These are phyloP conservation scores for Ustilago xerochloae DNA, from an alignment of 1,284 basidiomycete genomes.

Conservation along the genomic window DNA sequence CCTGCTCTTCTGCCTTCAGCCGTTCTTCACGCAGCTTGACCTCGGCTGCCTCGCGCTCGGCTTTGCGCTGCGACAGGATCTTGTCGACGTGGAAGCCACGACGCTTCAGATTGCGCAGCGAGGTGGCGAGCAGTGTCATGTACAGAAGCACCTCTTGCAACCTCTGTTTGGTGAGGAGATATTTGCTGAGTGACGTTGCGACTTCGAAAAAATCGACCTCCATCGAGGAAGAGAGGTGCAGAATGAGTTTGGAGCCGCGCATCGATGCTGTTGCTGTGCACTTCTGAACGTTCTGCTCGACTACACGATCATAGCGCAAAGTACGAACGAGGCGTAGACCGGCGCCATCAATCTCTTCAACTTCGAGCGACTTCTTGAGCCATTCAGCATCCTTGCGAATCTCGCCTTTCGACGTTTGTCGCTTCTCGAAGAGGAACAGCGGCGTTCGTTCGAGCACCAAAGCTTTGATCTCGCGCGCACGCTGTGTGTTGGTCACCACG, in stretches of 20 bases:
- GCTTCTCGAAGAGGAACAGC: constrained; percentile 89
- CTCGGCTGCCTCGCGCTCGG: constrained; percentile 76
- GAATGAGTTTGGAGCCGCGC: constrained; percentile 74
- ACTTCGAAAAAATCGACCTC: constrained; percentile 88
- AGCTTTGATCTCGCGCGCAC: constrained; percentile 55
- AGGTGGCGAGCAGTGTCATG: constrained; percentile 91
- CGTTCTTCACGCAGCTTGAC: constrained; percentile 60
- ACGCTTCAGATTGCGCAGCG: constrained; percentile 82
- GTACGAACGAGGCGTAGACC: constrained; percentile 61
- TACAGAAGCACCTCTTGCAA: constrained; percentile 75
- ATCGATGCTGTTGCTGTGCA: constrained; percentile 59
- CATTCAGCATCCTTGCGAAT: constrained; percentile 77
- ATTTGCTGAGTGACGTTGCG: constrained; percentile 60
- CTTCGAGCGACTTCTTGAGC: constrained; percentile 77
- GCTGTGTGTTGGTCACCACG: constrained; percentile 59
- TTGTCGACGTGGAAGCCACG: constrained; percentile 85
- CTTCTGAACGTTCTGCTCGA: constrained; percentile 58
- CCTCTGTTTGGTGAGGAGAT: constrained; percentile 61
- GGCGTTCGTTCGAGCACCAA: constrained; percentile 87
- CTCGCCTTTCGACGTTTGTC: constrained; percentile 74
- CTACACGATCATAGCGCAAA: constrained; percentile 48
- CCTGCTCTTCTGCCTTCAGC: constrained; percentile 57
- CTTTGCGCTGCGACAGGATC: constrained; percentile 85
- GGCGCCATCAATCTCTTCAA: constrained; percentile 62
- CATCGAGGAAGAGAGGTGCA: constrained; percentile 80